phyloP scores from a whole-genome alignment of 768 basidiomycete species.

The Antrodiella citrinella region DNA sequence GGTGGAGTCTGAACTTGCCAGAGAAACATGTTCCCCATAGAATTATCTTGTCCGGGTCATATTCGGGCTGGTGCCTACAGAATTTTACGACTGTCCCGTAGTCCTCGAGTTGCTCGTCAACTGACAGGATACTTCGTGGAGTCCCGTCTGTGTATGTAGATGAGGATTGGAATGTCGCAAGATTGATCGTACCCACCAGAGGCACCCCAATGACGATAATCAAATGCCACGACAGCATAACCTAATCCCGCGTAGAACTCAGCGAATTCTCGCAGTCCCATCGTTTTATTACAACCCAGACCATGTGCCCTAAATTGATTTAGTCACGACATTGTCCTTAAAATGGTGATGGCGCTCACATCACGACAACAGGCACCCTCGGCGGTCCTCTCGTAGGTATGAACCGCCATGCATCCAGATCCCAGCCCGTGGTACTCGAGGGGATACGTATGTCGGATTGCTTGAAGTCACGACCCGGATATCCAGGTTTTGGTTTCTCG shows the following conservation, averaged over 20 bases:
- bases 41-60: conserved; percentile 24
- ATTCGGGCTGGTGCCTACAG: conserved; percentile 21
- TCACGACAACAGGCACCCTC: conserved; percentile 21
- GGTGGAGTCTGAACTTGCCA: conserved; percentile 10
- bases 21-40: conserved; percentile 30
- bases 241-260: conserved; percentile 24
- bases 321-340: too few relatives aligned
- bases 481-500: too few relatives aligned
- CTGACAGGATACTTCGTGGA: conserved; percentile 21
- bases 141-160: conserved; percentile 20
- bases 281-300: conserved; percentile 23
- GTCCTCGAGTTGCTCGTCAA: conserved; percentile 30
- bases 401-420: conserved; percentile 28
- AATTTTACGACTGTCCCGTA: conserved; percentile 29
- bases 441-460: conserved; percentile 14
- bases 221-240: conserved; percentile 28
- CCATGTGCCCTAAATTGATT: conserved; percentile 30
- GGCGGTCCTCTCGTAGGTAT: conserved; percentile 14
- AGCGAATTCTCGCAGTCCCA: conserved; percentile 24
- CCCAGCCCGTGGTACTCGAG: conserved; percentile 24
- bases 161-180: not conserved
- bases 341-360: conserved; percentile 19
- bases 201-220: conserved; percentile 30
- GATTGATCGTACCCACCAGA: conserved; percentile 19
- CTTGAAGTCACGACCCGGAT: too few relatives aligned